Evolutionary conservation across 345 rosid species (phyloP), one percentile per base, ranked within the genome.

Genomic region (Reutealis trisperma): DNA sequence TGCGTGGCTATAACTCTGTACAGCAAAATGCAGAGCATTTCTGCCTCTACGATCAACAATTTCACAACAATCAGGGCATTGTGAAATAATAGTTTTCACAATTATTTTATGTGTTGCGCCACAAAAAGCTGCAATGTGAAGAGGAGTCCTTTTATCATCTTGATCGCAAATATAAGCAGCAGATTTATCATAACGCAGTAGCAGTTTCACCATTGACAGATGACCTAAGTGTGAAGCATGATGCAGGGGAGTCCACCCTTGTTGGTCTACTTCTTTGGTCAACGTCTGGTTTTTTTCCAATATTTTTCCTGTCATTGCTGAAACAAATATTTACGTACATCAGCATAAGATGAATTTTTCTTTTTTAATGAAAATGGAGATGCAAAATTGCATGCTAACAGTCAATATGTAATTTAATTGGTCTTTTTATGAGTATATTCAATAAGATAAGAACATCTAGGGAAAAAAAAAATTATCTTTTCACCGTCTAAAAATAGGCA

Each of bases 221-320:
- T 11, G 27, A 54, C 55, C 71, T 4, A 41, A 64, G 41, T 63
- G 22, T 5, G 72, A 51, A 63, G 80, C 80, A 72, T 63, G 45
- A 21, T 78, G 80, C 25, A 78, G 76, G 1, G 80, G 80, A 71
- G 69, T 63, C 80, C 80, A 78, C 54, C 80, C 80, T 71, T 52
- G 66, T 52, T 70, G 54, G 55, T 78, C 80, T 25, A 51, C 65
- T 49, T 71, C 59, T 5, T 22, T 52, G 3, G 41, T 22, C 4
- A 72, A 25, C 0, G 4, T 6, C 5, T 12, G 25, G 13, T 5
- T 63, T 51, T 22, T 13, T 54, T 51, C 32, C 21, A 78, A 63
- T 71, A 78, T 63, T 63, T 19, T 63, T 49, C 25, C 16, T 41
- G 80, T 63, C 22, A 62, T 71, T 21, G 5, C 76, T 77, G 15